Evolutionary conservation across 2,329 filamentous ascomycete species (phyloP).

Genomic region (Pestalotiopsis sp.): DNA sequence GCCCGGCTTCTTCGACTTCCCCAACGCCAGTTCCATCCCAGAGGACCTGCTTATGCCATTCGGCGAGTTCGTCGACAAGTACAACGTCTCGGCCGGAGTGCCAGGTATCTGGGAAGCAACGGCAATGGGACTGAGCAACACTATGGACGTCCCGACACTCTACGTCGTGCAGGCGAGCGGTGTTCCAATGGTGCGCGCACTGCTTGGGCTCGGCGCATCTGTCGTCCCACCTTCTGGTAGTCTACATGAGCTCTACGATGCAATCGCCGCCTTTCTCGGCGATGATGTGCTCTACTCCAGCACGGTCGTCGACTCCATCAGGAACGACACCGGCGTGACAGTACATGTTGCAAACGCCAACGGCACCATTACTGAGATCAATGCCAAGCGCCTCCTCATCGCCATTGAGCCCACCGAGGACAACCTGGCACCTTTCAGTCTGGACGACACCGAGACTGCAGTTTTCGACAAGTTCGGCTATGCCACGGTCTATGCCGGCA

Average conservation of each 20-base stretch:
- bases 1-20: conserved; percentile 37
- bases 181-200: conserved; percentile 22
- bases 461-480: conserved; percentile 34
- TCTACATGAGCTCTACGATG: conserved; percentile 43
- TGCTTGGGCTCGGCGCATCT: conserved; percentile 30
- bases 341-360: conserved; percentile 19
- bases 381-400: conserved; percentile 36
- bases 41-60: conserved; percentile 49
- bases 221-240: conserved; percentile 36
- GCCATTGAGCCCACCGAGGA: conserved; percentile 35
- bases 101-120: conserved; percentile 40
- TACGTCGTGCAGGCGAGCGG: conserved; percentile 47
- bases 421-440: conserved; percentile 34
- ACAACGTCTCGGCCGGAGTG: conserved; percentile 43
- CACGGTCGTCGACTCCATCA: conserved; percentile 33
- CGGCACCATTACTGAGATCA: conserved; percentile 26
- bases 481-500: conserved; percentile 23
- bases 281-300: conserved; percentile 39
- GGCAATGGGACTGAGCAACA: conserved; percentile 47
- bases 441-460: conserved; percentile 30
- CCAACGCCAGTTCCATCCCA: conserved; percentile 36
- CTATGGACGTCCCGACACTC: conserved; percentile 42
- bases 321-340: conserved; percentile 29
- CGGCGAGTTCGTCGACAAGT: conserved; percentile 49
- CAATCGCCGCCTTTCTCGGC: conserved; percentile 35